Evolutionary conservation across 495 filamentous ascomycete species (phyloP).

Genomic region (Poronia punctata): DNA sequence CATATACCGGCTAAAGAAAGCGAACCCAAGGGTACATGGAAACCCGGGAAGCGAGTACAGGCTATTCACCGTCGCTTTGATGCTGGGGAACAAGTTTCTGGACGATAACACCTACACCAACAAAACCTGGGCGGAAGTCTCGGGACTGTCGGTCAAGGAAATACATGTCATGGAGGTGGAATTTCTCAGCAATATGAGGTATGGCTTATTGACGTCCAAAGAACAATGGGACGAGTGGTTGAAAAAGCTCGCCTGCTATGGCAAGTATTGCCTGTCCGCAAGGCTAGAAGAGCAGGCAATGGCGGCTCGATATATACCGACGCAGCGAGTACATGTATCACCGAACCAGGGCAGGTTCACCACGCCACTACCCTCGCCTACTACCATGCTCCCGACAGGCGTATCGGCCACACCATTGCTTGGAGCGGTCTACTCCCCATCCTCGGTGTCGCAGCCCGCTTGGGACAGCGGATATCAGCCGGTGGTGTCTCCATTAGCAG

Average conservation of each 20-base stretch:
- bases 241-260: constrained; percentile 67
- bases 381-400: constrained; percentile 30
- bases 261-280: constrained; percentile 68
- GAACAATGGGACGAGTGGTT: constrained; percentile 88
- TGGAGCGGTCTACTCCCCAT: constrained; percentile 27
- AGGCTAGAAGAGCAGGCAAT: constrained; percentile 27
- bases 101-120: constrained; percentile 99
- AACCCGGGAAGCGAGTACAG: constrained; percentile 92
- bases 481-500: constrained; percentile 46
- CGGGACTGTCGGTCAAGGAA: constrained; percentile 86
- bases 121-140: constrained; percentile 99
- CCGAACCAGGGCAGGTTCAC: constrained; percentile 25
- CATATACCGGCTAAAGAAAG: constrained; percentile 85
- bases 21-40: constrained; percentile 79
- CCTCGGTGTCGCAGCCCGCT: constrained; percentile 18
- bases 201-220: constrained; percentile 75
- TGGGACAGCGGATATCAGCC: constrained; percentile 34
- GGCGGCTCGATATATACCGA: constrained; percentile 21
- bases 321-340: constrained; percentile 31
- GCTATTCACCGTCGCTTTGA: constrained; percentile 91
- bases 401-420: constrained; percentile 21
- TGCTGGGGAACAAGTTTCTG: constrained; percentile 98
- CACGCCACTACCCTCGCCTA: constrained; percentile 44
- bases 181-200: constrained; percentile 97
- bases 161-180: constrained; percentile 99